A percentile compares a stretch with the other conserved stretches of the same genome.
phyloP scores from a whole-genome alignment of 2,329 filamentous ascomycete genomes.

The Phialocephala sp. region DNA sequence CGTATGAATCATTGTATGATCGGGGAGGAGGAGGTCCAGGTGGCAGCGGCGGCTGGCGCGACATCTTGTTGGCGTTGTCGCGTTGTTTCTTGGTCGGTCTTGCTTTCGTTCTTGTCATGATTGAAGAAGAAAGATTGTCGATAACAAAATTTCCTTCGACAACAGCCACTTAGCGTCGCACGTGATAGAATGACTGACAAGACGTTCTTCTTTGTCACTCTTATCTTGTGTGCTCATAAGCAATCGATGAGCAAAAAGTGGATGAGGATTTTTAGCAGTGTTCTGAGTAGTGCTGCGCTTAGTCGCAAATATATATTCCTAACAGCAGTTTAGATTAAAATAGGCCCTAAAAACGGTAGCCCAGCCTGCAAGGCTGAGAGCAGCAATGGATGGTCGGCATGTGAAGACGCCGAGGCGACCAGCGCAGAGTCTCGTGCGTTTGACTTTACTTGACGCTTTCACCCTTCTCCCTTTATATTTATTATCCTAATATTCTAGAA shows the following conservation, averaged over 20 bases:
- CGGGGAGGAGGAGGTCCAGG: constrained; percentile 27
- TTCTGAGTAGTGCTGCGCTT: no score
- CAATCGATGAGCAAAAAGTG: no score
- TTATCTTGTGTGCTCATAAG: no score
- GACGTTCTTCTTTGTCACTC: no score
- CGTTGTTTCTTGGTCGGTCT: neutral
- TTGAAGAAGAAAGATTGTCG: neutral
- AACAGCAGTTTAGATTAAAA: no score
- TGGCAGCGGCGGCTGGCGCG: constrained; percentile 39
- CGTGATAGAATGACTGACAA: no score
- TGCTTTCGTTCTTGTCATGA: constrained; percentile 17
- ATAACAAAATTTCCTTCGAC: neutral
- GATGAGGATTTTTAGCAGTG: no score
- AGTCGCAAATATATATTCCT: no score
- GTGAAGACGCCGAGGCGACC: constrained; percentile 11
- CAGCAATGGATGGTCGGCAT: neutral
- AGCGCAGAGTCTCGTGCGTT: constrained; percentile 3
- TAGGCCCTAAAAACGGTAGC: neutral
- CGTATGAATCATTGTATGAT: constrained; percentile 16
- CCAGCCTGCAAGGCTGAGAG: neutral
- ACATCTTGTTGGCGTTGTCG: constrained; percentile 34
- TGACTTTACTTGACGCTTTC: neutral
- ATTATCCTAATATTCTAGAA: constrained; percentile 8
- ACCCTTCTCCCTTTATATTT: neutral
- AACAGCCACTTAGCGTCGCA: no score